Base-by-base conservation (phyloP, 1,284 basidiomycete species). In the Ganoderma sinense region DNA sequence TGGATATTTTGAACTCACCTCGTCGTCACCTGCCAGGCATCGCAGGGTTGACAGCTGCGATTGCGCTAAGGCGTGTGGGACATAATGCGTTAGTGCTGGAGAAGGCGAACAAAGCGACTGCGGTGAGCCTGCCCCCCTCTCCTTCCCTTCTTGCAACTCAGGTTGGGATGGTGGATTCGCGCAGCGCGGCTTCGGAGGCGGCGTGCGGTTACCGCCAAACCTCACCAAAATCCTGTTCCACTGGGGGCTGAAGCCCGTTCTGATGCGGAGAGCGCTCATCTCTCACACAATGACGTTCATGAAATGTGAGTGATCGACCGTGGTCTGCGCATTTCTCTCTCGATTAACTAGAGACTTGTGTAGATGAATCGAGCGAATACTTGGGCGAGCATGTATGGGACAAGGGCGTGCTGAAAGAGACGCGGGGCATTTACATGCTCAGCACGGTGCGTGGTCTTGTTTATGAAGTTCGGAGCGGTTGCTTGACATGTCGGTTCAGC, bases 331-430 rank as follows among this genome's bases (percentile, higher is more conserved):
- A 31, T 43, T 14, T 16, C 31, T 7, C 7, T 26, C 39, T 40
- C 36, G 36, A 33, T 40, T 40, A 8, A 36, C 13, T 8, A 29
- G 29, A n/a, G 5, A 16, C 8, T 48, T 26, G 51, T 14, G 63
- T 33, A 74, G 67, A 70, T 41, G 56, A 85, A 53, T 81, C 83
- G 2, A 86, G 86, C 2, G 84, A 86, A 67, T 67, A 79, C 11
- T 74, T 90, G 0, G 89, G 89, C 3, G 76, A 75, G 20, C 86
- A 89, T 53, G 72, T 79, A 0, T 91, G 88, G 86, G 81, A 85
- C 55, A 82, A 85, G 62, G 87, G 89, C 67, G 78, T 90, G 68
- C 76, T 91, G 36, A 76, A 79, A 43, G 89, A 89, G 68, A 83
- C 86, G 0, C 83, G 86, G 3, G 89, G 88, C 0, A 83, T 86